A percentile compares a stretch with the other conserved stretches of the same genome.
Evolutionary conservation across 2,329 filamentous ascomycete species (phyloP).

Genomic region (Helminthosporium solani): DNA sequence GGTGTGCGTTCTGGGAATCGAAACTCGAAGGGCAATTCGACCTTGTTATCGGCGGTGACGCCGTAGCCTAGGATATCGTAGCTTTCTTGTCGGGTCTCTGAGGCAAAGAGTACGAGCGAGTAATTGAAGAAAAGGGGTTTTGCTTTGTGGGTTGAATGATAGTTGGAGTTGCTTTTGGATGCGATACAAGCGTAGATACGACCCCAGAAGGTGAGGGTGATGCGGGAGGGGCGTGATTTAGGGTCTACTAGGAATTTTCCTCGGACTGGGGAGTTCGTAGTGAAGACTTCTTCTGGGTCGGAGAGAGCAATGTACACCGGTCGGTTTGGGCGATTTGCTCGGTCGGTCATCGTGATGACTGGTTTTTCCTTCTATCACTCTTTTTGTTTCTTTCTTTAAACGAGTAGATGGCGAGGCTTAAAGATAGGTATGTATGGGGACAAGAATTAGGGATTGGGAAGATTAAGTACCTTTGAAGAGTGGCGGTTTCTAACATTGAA

Average conservation of each 20-base stretch:
- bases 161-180: not conserved
- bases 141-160: conserved; percentile 3
- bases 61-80: conserved; percentile 25
- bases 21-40: conserved; percentile 30
- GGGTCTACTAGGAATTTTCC: conserved; percentile 24
- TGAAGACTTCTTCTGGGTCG: conserved; percentile 9
- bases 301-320: not conserved
- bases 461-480: too few species aligned
- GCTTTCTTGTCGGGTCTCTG: conserved; percentile 15
- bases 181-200: conserved; percentile 4
- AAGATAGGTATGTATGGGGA: too few species aligned
- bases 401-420: too few species aligned
- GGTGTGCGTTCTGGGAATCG: conserved; percentile 22
- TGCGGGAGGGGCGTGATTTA: conserved; percentile 17
- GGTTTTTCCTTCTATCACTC: too few species aligned
- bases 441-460: too few species aligned
- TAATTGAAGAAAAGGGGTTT: conserved; percentile 21
- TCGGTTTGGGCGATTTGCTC: not conserved
- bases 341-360: not conserved
- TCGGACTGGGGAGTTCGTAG: conserved; percentile 21
- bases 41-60: conserved; percentile 18
- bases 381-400: too few species aligned
- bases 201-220: conserved; percentile 10
- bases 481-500: too few species aligned
- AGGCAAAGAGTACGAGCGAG: conserved; percentile 21